These are phyloP conservation scores for Sporopachydermia lactativora DNA, from an alignment of 805 yeast genomes.

Conservation along the genomic window DNA sequence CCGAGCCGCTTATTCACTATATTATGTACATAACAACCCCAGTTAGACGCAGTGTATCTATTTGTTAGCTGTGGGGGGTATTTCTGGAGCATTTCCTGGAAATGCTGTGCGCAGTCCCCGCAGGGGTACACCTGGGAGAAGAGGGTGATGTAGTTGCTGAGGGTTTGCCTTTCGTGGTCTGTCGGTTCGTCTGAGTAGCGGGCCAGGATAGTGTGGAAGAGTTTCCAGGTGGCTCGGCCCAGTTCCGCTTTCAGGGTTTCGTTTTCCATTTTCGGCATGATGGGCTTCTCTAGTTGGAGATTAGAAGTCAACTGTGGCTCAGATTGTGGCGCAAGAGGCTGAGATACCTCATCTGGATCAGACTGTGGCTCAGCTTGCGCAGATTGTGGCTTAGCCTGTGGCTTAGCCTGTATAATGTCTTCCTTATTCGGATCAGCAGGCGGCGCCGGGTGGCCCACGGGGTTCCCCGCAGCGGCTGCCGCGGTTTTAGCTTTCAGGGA, in stretches of 20 bases:
- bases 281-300: conserved; percentile 35
- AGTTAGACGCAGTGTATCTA: conserved; percentile 70
- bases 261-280: conserved; percentile 93
- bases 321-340: not conserved
- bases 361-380: not conserved
- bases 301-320: not conserved
- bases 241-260: conserved; percentile 69
- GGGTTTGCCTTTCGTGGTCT: conserved; percentile 43
- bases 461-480: not conserved
- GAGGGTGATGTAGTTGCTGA: conserved; percentile 47
- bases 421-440: not conserved
- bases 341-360: not conserved
- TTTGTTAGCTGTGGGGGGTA: conserved; percentile 77
- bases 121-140: conserved; percentile 94
- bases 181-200: conserved; percentile 82
- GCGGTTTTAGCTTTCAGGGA: not conserved
- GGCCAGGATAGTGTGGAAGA: conserved; percentile 84
- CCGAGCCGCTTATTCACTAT: conserved; percentile 81
- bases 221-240: conserved; percentile 85
- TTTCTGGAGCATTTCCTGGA: conserved; percentile 48
- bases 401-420: not conserved
- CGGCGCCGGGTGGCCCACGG: no score
- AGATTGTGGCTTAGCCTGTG: no score
- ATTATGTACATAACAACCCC: conserved; percentile 95
- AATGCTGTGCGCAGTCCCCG: conserved; percentile 93